Conservation (phyloP, 2,329 filamentous ascomycete genomes). For the Colletotrichum australisinense region DNA sequence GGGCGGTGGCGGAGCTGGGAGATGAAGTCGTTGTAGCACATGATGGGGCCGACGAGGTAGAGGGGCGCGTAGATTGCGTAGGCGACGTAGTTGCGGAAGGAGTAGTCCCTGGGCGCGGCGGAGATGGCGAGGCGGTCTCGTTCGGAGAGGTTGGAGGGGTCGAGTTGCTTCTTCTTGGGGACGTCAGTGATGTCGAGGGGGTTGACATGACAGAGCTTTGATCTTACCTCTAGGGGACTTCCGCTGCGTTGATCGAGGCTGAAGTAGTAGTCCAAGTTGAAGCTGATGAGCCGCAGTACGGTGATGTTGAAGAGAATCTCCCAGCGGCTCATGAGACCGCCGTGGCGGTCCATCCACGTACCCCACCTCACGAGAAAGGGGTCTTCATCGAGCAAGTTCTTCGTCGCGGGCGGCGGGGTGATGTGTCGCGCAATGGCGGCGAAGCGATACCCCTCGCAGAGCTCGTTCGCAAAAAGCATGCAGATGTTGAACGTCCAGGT, state of each 20-base stretch:
- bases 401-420: slow-evolving; percentile 45
- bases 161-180: slow-evolving; percentile 96
- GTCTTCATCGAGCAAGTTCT: slow-evolving; percentile 48
- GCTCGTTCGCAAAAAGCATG: slow-evolving; percentile 90
- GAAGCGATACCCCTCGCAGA: slow-evolving; percentile 81
- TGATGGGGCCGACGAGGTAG: slow-evolving; percentile 90
- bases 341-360: slow-evolving; percentile 79
- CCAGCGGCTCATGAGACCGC: slow-evolving; percentile 90
- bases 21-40: slow-evolving; percentile 99
- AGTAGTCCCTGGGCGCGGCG: slow-evolving; percentile 77
- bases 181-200: slow-evolving; percentile 63
- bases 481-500: slow-evolving; percentile 94
- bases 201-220: not conserved
- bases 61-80: slow-evolving; percentile 93
- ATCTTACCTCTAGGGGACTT: slow-evolving; percentile 83
- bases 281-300: slow-evolving; percentile 91
- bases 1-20: slow-evolving; percentile 82
- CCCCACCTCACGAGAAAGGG: slow-evolving; percentile 69
- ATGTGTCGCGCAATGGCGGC: slow-evolving; percentile 69
- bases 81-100: slow-evolving; percentile 87
- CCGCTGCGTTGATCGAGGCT: slow-evolving; percentile 73
- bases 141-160: slow-evolving; percentile 88
- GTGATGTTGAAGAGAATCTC: slow-evolving; percentile 99
- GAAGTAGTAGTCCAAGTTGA: slow-evolving; percentile 98
- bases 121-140: slow-evolving; percentile 85